These are phyloP conservation scores for Coffea canephora DNA, from an alignment of 257 asterid genomes.

Conservation along the genomic window DNA sequence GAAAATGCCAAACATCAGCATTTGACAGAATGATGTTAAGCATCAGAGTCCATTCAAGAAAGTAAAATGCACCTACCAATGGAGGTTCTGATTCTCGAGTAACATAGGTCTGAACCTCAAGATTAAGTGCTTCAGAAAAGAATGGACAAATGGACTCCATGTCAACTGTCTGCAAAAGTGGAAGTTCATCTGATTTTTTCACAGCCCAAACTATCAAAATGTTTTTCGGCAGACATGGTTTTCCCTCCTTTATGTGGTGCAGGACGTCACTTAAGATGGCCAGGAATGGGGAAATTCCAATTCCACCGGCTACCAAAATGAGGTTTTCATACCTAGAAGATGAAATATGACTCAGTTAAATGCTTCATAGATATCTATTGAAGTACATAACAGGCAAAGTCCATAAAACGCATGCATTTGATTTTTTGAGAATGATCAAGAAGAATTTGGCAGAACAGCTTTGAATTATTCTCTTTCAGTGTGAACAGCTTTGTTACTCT, in stretches of 20 bases:
- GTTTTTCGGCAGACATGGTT: slow-evolving; percentile 60
- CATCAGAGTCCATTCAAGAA: neutral
- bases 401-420: neutral
- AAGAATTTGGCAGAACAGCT: neutral
- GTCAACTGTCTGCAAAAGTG: slow-evolving; percentile 66
- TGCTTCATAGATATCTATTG: neutral
- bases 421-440: no score
- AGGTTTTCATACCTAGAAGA: slow-evolving; percentile 67
- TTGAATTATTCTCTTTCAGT: neutral
- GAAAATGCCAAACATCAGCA: neutral
- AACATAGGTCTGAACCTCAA: slow-evolving; percentile 74
- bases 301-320: slow-evolving; percentile 87
- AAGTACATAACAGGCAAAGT: neutral
- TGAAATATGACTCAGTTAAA: slow-evolving; percentile 2
- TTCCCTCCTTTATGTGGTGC: slow-evolving; percentile 51
- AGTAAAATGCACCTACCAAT: slow-evolving; percentile 36
- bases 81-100: slow-evolving; percentile 79
- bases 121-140: slow-evolving; percentile 50
- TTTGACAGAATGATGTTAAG: neutral
- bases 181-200: slow-evolving; percentile 68
- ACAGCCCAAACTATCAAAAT: slow-evolving; percentile 77
- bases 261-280: slow-evolving; percentile 82
- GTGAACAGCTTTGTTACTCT: neutral
- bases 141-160: slow-evolving; percentile 55
- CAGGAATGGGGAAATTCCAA: slow-evolving; percentile 82